A percentile compares a stretch with the other conserved stretches of the same genome.
These are phyloP conservation scores for Thielaviopsis punctulata DNA, from an alignment of 2,329 filamentous ascomycete species.

Conservation along the genomic window DNA sequence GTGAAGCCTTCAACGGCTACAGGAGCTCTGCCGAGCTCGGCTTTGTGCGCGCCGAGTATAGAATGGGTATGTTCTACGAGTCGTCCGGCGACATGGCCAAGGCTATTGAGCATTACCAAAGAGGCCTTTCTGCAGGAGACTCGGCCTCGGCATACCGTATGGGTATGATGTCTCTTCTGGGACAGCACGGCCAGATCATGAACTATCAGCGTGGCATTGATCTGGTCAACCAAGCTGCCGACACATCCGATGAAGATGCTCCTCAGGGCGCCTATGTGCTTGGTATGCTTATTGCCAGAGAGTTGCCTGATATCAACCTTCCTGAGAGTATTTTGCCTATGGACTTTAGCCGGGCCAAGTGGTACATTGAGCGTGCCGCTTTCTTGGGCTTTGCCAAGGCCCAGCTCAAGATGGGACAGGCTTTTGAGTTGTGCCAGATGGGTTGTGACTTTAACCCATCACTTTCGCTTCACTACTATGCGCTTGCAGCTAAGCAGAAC, in stretches of 20 bases:
- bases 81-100: slow-evolving; percentile 84
- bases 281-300: slow-evolving; percentile 81
- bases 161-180: slow-evolving; percentile 93
- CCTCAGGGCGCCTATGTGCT: slow-evolving; percentile 92
- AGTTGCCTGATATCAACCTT: slow-evolving; percentile 77
- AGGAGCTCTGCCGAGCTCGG: slow-evolving; percentile 70
- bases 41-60: slow-evolving; percentile 79
- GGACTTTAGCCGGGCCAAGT: slow-evolving; percentile 55
- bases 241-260: slow-evolving; percentile 85
- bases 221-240: slow-evolving; percentile 66
- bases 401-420: slow-evolving; percentile 91
- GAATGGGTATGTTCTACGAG: slow-evolving; percentile 97
- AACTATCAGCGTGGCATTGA: slow-evolving; percentile 65
- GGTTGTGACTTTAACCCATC: slow-evolving; percentile 90
- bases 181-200: slow-evolving; percentile 78
- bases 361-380: slow-evolving; percentile 91
- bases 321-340: slow-evolving; percentile 52
- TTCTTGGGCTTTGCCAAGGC: slow-evolving; percentile 93
- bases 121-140: slow-evolving; percentile 62
- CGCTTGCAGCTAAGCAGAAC: slow-evolving; percentile 77
- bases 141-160: slow-evolving; percentile 75
- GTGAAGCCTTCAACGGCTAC: slow-evolving; percentile 82
- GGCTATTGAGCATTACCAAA: slow-evolving; percentile 78
- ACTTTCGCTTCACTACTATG: slow-evolving; percentile 88
- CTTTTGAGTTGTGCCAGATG: slow-evolving; percentile 84